These are phyloP conservation scores for Amanita rimosa DNA, from an alignment of 768 basidiomycete genomes.

Conservation along the genomic window DNA sequence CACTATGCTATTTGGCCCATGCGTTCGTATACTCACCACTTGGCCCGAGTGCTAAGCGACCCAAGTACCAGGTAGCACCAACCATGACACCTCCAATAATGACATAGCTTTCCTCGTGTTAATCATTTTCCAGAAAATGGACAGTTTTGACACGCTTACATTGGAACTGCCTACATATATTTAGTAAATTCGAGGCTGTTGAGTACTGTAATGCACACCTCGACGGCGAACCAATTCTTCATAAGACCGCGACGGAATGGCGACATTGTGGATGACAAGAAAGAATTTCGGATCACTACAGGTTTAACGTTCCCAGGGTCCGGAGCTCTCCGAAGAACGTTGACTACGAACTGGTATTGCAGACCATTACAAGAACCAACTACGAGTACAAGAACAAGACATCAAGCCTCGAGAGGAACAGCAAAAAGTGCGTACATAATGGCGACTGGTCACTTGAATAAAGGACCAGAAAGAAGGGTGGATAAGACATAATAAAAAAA, in stretches of 20 bases:
- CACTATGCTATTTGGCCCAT: not conserved
- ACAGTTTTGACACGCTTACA: slow-evolving; percentile 22
- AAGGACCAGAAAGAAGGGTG: not conserved
- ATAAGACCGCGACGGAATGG: slow-evolving; percentile 31
- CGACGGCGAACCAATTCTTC: slow-evolving; percentile 67
- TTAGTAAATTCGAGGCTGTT: not conserved
- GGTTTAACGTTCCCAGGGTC: not conserved
- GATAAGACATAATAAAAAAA: not conserved
- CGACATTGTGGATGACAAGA: slow-evolving; percentile 3
- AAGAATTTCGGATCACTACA: not conserved
- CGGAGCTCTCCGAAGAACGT: not conserved
- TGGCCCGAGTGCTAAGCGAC: slow-evolving; percentile 52
- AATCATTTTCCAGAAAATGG: not conserved
- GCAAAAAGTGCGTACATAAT: not conserved
- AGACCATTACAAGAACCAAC: slow-evolving; percentile 8
- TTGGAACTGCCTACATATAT: slow-evolving; percentile 33
- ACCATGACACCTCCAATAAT: slow-evolving; percentile 37
- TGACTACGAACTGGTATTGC: not conserved
- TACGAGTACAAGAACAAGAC: slow-evolving; percentile 20
- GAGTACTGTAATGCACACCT: slow-evolving; percentile 29
- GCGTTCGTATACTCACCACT: slow-evolving; percentile 26
- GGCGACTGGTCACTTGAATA: not conserved
- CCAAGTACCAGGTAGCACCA: slow-evolving; percentile 61
- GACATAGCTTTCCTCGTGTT: slow-evolving; percentile 26
- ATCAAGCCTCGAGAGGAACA: slow-evolving; percentile 6